Base-by-base conservation (phyloP, 257 asterid genomes). In the Plantago major region DNA sequence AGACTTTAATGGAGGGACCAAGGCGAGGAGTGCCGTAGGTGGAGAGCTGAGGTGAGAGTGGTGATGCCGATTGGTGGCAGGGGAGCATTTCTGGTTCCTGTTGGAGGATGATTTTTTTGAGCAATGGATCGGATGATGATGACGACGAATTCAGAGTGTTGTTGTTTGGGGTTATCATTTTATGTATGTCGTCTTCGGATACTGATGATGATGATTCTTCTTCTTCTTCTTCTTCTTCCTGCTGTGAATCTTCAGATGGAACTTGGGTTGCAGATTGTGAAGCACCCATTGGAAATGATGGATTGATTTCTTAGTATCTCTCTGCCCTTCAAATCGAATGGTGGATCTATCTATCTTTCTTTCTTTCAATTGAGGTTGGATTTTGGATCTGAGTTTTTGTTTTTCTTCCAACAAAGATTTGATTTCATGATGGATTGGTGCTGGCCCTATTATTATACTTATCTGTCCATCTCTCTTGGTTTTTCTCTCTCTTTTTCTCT, bases 31-130 rank as follows among this genome's bases (percentile, higher is more conserved):
- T 92, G 19, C 88, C 87, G 57, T 86, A 72, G 18, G 96, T 74
- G 62, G 99, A 92, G 15, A 85, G 87, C 89, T 92, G 99, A 38
- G 99, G 97, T 53, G 96, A 89, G 0, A 92, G 89, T 9, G 99
- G 99, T 9, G 99, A 92, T 7, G 97, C 99, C 42, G 99, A 89
- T 57, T 95, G 84, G 82, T 92, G 96, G 79, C 88, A 93, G n/a
- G 97, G 96, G 58, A 87, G 83, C 83, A 87, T 92, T 68, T 92
- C 99, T 6, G 99, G 99, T 69, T 92, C 99, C 67, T 92, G 99
- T 66, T 86, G 77, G 6, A 92, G 87, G 54, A 89, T 83, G 54
- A 89, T 83, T 63, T 87, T 92, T 81, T 89, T 92, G 1, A 78
- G 83, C 8, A 81, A 59, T 59, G 74, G 68, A 73, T 62, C 46